A percentile compares a stretch with the other conserved stretches of the same genome.
Conservation (phyloP, 768 basidiomycete genomes). For the Lyophyllum semitale region DNA sequence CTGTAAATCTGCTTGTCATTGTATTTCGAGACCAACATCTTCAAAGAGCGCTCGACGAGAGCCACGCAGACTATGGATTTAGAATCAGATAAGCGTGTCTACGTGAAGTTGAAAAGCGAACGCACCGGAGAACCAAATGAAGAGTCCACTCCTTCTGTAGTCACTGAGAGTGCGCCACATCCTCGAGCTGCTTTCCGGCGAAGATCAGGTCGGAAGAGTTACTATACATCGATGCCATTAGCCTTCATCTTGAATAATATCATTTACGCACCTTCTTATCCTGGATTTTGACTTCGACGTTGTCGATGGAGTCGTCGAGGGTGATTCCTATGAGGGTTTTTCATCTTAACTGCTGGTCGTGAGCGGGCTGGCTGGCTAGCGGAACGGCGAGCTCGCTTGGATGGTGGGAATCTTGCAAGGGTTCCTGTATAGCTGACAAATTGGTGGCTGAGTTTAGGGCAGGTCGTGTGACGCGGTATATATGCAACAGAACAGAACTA, state of each 20-base stretch:
- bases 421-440: conserved; percentile 23
- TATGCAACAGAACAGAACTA: neutral
- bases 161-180: conserved; percentile 94
- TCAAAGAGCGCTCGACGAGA: conserved; percentile 99
- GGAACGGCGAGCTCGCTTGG: conserved; percentile 30
- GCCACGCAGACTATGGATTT: conserved; percentile 76
- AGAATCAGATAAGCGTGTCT: neutral
- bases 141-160: conserved; percentile 98
- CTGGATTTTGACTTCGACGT: conserved; percentile 80
- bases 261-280: conserved; percentile 55
- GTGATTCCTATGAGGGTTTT: conserved; percentile 95
- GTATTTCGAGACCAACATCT: conserved; percentile 95
- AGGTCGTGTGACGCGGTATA: conserved; percentile 13
- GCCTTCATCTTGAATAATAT: neutral
- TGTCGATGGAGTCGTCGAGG: conserved; percentile 96
- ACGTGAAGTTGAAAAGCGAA: conserved; percentile 2
- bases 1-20: conserved; percentile 99
- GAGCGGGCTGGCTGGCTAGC: conserved; percentile 14
- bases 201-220: conserved; percentile 97
- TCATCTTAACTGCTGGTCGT: conserved; percentile 37
- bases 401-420: conserved; percentile 17
- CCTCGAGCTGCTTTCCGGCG: conserved; percentile 98
- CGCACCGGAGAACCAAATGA: conserved; percentile 93
- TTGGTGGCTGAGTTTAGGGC: conserved; percentile 45
- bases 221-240: conserved; percentile 33